These are phyloP conservation scores for Phoma herbarum DNA, from an alignment of 2,329 filamentous ascomycete species.

Conservation along the genomic window DNA sequence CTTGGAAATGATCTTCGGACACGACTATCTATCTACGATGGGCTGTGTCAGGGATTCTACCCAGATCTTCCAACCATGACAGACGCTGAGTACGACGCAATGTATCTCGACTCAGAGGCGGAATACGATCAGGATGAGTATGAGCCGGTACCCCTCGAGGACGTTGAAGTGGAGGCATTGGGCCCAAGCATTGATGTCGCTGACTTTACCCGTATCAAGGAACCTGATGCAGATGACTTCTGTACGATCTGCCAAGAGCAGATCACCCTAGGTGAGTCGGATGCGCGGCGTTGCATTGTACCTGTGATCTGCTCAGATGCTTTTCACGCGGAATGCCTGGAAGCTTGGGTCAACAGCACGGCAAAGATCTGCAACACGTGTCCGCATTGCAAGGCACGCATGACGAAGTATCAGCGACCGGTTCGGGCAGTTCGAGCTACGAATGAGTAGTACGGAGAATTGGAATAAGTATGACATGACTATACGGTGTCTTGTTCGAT, in stretches of 20 bases:
- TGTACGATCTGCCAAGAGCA: conserved; percentile 3
- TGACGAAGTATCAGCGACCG: conserved; percentile 1
- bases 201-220: background rate
- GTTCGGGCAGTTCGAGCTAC: background rate
- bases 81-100: background rate
- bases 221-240: conserved; percentile 3
- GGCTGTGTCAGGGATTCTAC: background rate
- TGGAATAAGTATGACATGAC: background rate
- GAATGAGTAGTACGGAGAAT: background rate
- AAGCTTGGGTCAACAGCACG: conserved; percentile 4
- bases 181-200: background rate
- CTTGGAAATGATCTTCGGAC: background rate
- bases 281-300: background rate
- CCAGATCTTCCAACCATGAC: background rate
- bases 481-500: background rate
- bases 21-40: background rate
- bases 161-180: background rate
- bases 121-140: background rate
- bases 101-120: background rate
- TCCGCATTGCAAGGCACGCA: background rate
- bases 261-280: background rate
- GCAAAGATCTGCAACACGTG: background rate
- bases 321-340: conserved; percentile 10
- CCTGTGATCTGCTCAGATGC: background rate
- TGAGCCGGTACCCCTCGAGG: background rate